phyloP scores from a whole-genome alignment of 2,329 filamentous ascomycete genomes.

The Chaetomium sp. region DNA sequence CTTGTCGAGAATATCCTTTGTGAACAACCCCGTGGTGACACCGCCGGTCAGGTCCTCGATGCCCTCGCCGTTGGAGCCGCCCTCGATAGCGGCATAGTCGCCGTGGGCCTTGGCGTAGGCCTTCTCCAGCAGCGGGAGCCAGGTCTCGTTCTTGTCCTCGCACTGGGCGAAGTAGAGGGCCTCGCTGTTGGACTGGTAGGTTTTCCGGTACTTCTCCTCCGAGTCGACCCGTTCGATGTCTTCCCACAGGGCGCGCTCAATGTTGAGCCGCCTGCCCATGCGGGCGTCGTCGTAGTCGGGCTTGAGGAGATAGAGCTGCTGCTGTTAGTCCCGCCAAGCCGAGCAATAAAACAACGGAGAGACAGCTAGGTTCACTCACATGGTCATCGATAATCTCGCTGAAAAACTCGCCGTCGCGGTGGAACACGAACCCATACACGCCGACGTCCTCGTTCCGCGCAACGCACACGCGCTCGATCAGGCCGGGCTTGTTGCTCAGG shows the following conservation, averaged over 20 bases:
- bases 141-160: constrained; percentile 69
- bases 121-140: constrained; percentile 72
- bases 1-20: constrained; percentile 73
- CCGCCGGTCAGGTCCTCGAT: constrained; percentile 64
- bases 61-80: constrained; percentile 58
- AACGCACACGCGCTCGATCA: constrained; percentile 75
- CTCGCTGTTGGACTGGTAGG: constrained; percentile 67
- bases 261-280: constrained; percentile 38
- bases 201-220: constrained; percentile 61
- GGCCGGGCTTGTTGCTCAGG: constrained; percentile 69
- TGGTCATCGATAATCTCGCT: constrained; percentile 62
- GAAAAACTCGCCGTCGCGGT: constrained; percentile 75
- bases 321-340: not conserved
- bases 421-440: constrained; percentile 84
- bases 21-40: constrained; percentile 68
- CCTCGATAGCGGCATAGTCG: constrained; percentile 71
- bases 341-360: no score
- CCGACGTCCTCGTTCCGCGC: constrained; percentile 71
- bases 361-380: constrained; percentile 32
- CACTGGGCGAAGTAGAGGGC: constrained; percentile 73
- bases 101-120: constrained; percentile 75
- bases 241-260: constrained; percentile 51
- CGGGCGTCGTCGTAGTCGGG: constrained; percentile 61
- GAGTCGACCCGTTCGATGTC: constrained; percentile 53
- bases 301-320: constrained; percentile 55